Base-by-base conservation (phyloP, 1,284 basidiomycete species). In the Sporisorium graminicola region DNA sequence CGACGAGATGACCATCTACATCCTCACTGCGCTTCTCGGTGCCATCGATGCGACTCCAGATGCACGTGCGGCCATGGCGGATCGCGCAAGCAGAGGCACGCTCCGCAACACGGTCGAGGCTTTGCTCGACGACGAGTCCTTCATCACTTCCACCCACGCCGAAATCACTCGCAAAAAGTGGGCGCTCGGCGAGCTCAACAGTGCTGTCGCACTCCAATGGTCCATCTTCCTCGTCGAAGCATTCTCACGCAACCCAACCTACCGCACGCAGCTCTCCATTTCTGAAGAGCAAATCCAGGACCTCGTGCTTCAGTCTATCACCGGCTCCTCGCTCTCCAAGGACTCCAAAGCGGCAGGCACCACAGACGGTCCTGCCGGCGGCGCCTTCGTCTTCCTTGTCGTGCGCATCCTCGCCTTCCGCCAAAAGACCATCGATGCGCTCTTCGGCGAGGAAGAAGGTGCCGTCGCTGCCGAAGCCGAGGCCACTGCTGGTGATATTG, bases 161-260 rank as follows among this genome's bases (percentile, higher is more conserved):
- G 76, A 79, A 51, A 80, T 80, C 68, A 74, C 69, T 61, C 70
- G 69, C 63, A 74, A 73, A 31, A 52, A 64, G 16, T 94, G 94
- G 92, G 90, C 90, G 64, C 91, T 93, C 10, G 88, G 90, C 0
- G 91, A 91, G 3, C 87, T 95, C 29, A 93, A 92, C 81, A 92
- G 93, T 1, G 89, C 90, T 0, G 85, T 95, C 4, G 87, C 92
- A 12, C 89, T 98, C 33, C 92, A 94, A 79, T 97, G 94, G 94
- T 92, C 93, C 0, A 87, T 95, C 60, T 94, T 84, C 51, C 53
- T 84, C 16, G 77, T 77, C 20, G 78, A 84, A 16, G 77, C 80
- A 6, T 70, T 82, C 58, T 70, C 75, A 9, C 67, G 72, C 18
- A 78, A 76, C 42, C 65, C 83, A 1, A 70, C 71, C 60, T 70